Evolutionary conservation across 352 stramenopile species (phyloP).

Genomic region (Hyaloperonospora brassicae): DNA sequence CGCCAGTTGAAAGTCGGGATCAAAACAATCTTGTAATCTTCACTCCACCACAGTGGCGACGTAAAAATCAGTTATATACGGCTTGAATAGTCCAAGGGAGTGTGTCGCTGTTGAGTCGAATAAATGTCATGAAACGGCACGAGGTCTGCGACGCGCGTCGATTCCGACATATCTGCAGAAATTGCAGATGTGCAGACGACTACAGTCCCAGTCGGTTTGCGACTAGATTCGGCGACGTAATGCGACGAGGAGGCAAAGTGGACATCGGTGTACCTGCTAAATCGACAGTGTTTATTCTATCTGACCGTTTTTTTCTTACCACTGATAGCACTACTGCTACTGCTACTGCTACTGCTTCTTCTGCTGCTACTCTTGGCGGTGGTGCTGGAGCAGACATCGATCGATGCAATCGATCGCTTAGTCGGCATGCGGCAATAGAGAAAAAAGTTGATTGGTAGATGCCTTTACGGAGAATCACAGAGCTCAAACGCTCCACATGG

Average conservation of each 20-base stretch:
- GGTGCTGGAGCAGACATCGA: too few species aligned
- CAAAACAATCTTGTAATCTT: too few species aligned
- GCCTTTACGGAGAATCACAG: constrained; percentile 37
- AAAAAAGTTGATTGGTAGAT: constrained; percentile 71
- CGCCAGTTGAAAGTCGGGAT: too few species aligned
- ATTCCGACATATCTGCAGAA: constrained; percentile 12
- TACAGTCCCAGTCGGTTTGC: not conserved
- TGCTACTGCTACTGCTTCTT: too few species aligned
- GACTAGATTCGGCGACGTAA: too few species aligned
- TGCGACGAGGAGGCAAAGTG: not conserved
- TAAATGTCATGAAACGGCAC: constrained; percentile 92
- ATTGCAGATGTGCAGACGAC: constrained; percentile 4
- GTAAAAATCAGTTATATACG: constrained; percentile 88
- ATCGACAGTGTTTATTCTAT: constrained; percentile 3
- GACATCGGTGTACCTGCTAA: not conserved
- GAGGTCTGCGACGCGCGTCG: constrained; percentile 70
- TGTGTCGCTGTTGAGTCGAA: constrained; percentile 74
- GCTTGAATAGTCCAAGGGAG: constrained; percentile 88
- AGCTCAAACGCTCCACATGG: too few species aligned
- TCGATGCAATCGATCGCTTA: constrained; percentile 9
- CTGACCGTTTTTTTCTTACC: constrained; percentile 15
- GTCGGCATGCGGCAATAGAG: constrained; percentile 13
- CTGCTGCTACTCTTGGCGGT: too few species aligned
- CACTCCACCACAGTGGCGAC: constrained; percentile 20
- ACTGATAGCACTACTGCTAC: too few species aligned